phyloP scores from a whole-genome alignment of 2,329 filamentous ascomycete species.

The Hawksworthiomyces lignivorus region DNA sequence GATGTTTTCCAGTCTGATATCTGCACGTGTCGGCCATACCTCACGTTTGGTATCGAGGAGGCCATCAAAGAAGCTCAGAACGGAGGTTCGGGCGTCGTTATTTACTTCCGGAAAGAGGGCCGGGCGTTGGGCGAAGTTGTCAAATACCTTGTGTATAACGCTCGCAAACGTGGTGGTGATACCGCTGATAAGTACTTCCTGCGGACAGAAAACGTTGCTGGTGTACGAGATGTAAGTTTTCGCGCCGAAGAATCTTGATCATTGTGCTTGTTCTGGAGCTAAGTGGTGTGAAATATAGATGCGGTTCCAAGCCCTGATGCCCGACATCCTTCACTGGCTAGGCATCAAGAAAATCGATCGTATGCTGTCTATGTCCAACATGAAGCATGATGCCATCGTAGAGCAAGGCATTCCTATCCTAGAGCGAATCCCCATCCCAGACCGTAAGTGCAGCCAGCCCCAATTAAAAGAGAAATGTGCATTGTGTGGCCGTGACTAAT shows the following conservation, averaged over 20 bases:
- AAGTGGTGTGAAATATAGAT: no score
- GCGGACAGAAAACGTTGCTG: constrained; percentile 95
- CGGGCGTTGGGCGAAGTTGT: constrained; percentile 91
- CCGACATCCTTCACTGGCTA: constrained; percentile 94
- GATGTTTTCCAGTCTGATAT: constrained; percentile 98
- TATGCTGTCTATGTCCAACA: constrained; percentile 93
- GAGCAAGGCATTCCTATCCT: no score
- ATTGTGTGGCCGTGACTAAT: constrained; percentile 82
- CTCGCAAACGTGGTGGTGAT: constrained; percentile 70
- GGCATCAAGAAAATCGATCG: constrained; percentile 97
- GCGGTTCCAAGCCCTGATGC: constrained; percentile 98
- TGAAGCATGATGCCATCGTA: constrained; percentile 88
- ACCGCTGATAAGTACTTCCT: constrained; percentile 90
- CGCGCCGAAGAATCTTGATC: no score
- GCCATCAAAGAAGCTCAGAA: constrained; percentile 95
- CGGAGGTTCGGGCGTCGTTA: constrained; percentile 87
- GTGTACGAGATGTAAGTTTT: constrained; percentile 86
- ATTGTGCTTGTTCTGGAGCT: no score
- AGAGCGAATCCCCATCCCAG: no score
- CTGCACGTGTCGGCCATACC: constrained; percentile 90
- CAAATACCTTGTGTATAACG: constrained; percentile 80
- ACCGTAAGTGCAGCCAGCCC: no score
- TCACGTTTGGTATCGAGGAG: constrained; percentile 95
- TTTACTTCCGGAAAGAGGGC: constrained; percentile 98
- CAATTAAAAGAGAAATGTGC: no score